These are phyloP conservation scores for Diaporthe sp. DNA, from an alignment of 2,329 filamentous ascomycete genomes.

Conservation along the genomic window DNA sequence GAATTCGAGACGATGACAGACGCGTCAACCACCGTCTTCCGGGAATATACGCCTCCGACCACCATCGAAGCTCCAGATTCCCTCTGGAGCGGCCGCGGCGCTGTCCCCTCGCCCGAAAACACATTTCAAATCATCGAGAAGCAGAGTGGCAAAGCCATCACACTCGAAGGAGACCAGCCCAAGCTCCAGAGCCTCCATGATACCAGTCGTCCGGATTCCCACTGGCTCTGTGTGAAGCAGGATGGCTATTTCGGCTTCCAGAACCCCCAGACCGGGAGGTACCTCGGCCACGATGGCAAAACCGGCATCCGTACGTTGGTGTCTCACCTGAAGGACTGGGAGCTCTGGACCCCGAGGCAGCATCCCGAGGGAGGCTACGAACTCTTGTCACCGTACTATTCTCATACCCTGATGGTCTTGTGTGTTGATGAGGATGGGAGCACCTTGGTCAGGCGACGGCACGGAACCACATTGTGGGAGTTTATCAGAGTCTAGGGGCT, in stretches of 20 bases:
- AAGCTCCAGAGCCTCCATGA: not conserved
- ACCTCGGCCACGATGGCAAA: not conserved
- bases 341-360: not conserved
- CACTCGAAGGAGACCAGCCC: rapidly evolving
- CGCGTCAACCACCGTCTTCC: not conserved
- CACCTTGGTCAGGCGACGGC: not conserved
- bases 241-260: not conserved
- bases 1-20: not conserved
- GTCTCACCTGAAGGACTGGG: not conserved
- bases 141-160: not conserved
- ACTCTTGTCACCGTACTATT: not conserved
- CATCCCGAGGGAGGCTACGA: not conserved
- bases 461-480: not conserved
- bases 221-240: slow-evolving; percentile 3
- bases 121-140: not conserved
- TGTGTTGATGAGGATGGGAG: not conserved
- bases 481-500: not conserved
- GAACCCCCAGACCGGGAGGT: not conserved
- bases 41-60: not conserved
- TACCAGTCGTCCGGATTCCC: rapidly evolving
- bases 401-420: not conserved
- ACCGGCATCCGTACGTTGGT: not conserved
- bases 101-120: not conserved
- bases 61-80: rapidly evolving
- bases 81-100: not conserved